These are phyloP conservation scores for Podospora sp. DNA, from an alignment of 495 filamentous ascomycete genomes.

Conservation along the genomic window DNA sequence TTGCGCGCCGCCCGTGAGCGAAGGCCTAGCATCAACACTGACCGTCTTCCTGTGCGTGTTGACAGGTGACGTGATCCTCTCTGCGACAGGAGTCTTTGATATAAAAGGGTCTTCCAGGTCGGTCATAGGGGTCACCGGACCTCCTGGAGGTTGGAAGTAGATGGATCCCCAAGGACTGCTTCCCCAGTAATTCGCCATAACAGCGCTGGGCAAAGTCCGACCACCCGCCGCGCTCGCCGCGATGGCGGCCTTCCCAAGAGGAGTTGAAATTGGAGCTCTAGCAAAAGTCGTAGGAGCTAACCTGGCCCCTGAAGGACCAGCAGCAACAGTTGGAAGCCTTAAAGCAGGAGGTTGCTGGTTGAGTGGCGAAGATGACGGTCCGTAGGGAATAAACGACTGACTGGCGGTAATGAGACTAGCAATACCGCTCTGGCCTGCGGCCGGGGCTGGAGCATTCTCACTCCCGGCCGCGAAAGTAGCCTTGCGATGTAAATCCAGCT, in stretches of 20 bases:
- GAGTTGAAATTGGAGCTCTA: constrained; percentile 82
- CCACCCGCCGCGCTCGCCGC: constrained; percentile 71
- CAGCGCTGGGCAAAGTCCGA: constrained; percentile 74
- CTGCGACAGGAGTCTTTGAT: constrained; percentile 41
- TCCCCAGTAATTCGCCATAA: constrained; percentile 93
- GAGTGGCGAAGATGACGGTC: constrained; percentile 33
- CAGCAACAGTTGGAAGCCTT: constrained; percentile 24
- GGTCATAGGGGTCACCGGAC: constrained; percentile 24
- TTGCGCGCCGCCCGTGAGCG: constrained; percentile 29
- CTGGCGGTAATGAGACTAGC: constrained; percentile 85
- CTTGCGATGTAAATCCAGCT: constrained; percentile 86
- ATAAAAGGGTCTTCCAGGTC: constrained; percentile 58
- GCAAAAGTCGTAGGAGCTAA: constrained; percentile 83
- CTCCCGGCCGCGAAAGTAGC: constrained; percentile 54
- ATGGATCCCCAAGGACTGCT: constrained; percentile 81
- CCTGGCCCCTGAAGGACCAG: constrained; percentile 53
- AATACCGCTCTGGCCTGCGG: constrained; percentile 65
- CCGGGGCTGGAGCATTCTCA: constrained; percentile 38
- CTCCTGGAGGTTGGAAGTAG: constrained; percentile 52
- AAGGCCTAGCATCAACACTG: constrained; percentile 67
- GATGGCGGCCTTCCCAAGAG: constrained; percentile 84
- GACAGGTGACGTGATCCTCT: constrained; percentile 28
- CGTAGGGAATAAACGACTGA: constrained; percentile 70
- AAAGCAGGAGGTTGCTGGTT: constrained; percentile 27
- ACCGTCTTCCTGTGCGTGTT: constrained; percentile 74